Conservation (phyloP, 2,329 filamentous ascomycete species). For the Raffaelea deltoideospora region DNA sequence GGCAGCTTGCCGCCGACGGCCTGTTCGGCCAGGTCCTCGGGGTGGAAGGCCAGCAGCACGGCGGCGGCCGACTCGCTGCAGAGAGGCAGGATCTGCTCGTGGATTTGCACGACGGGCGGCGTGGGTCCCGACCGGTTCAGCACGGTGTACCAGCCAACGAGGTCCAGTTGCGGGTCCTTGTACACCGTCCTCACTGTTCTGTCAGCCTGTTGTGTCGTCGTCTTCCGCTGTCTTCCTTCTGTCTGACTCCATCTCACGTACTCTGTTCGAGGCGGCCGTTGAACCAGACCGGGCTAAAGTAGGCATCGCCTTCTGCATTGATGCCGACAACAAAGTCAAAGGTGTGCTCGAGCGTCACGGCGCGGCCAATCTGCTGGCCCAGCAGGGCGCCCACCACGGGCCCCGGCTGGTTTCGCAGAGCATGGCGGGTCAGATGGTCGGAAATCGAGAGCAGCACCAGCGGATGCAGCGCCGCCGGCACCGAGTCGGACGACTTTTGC, state of each 20-base stretch:
- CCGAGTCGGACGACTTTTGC: conserved; percentile 55
- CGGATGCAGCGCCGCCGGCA: conserved; percentile 76
- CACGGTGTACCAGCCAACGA: conserved; percentile 88
- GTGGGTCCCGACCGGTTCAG: conserved; percentile 59
- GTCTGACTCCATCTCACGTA: conserved; percentile 36
- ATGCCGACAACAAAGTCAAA: conserved; percentile 59
- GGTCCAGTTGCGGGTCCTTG: conserved; percentile 64
- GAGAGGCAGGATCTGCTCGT: conserved; percentile 57
- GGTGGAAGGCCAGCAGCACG: conserved; percentile 76
- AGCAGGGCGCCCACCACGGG: conserved; percentile 79
- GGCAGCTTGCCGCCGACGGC: conserved; percentile 67
- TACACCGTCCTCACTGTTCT: conserved; percentile 85
- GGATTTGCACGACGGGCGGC: conserved; percentile 53
- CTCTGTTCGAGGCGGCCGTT: conserved; percentile 67
- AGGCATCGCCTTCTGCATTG: conserved; percentile 37
- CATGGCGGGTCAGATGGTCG: conserved; percentile 88
- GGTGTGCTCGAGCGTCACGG: conserved; percentile 83
- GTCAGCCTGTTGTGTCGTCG: no score
- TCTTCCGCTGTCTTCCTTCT: no score
- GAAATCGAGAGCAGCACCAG: conserved; percentile 92
- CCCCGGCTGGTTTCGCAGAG: conserved; percentile 56
- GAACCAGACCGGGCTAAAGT: conserved; percentile 61
- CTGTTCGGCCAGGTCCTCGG: conserved; percentile 36
- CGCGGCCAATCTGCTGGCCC: conserved; percentile 78
- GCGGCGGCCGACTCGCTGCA: conserved; percentile 80